Evolutionary conservation across 495 filamentous ascomycete species (phyloP).

Genomic region (Trichoderma erinaceum): DNA sequence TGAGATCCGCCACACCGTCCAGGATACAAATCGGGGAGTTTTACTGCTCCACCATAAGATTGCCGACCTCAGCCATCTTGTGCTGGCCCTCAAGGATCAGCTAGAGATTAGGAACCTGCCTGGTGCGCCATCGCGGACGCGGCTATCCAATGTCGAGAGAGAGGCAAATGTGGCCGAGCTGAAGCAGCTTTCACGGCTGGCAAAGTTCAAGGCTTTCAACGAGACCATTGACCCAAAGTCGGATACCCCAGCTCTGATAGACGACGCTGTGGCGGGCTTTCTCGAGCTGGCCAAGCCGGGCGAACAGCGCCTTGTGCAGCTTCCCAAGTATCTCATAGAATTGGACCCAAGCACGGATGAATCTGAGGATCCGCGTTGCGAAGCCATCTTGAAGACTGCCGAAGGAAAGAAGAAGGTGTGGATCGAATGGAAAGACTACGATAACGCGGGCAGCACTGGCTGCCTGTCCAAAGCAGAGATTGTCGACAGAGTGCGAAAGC

Average conservation of each 20-base stretch:
- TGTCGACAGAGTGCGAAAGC: conserved; percentile 31
- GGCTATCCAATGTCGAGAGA: conserved; percentile 27
- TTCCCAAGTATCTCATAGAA: conserved; percentile 20
- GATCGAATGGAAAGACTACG: conserved; percentile 46
- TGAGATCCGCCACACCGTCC: conserved; percentile 39
- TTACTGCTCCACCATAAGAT: conserved; percentile 40
- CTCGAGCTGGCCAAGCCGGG: conserved; percentile 30
- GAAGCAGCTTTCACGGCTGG: conserved; percentile 35
- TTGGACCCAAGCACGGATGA: conserved; percentile 21
- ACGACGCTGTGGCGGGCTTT: conserved; percentile 27
- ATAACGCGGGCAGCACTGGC: conserved; percentile 23
- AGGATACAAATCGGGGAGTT: conserved; percentile 41
- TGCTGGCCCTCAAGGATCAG: conserved; percentile 35
- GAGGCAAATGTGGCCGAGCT: conserved; percentile 30
- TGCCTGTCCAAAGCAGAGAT: conserved; percentile 32
- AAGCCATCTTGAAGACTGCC: conserved; percentile 27
- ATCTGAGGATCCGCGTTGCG: conserved; percentile 29
- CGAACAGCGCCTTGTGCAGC: conserved; percentile 25
- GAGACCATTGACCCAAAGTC: conserved; percentile 32
- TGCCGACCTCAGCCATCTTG: conserved; percentile 33
- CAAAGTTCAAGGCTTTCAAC: conserved; percentile 46
- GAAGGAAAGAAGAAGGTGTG: conserved; percentile 33
- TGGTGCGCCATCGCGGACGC: conserved; percentile 19
- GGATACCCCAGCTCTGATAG: conserved; percentile 20
- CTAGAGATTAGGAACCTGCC: conserved; percentile 23